Evolutionary conservation across 2,329 filamentous ascomycete species (phyloP), one percentile per base, ranked within the genome.

Genomic region (Calonectria crousiana): DNA sequence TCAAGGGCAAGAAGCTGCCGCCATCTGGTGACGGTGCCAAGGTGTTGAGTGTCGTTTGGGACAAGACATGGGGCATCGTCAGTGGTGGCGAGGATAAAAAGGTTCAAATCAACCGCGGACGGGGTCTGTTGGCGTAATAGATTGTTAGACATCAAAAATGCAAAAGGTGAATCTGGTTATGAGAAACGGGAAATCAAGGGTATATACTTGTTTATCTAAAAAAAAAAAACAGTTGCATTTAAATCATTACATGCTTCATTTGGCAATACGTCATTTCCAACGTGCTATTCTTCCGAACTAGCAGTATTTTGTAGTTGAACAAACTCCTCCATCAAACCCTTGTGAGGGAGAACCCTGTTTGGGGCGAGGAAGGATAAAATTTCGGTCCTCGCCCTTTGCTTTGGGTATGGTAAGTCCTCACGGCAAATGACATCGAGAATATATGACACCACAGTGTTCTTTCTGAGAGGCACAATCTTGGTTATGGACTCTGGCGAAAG

Each of bases 11-110:
- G 82, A 91, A 92, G 81, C 91, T 90, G 81, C 89, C 89, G 20
- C 88, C 92, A 51, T 93, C 92, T 10, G 96, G 96, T 2, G 95
- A 97, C 74, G 95, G 95, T 30, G 91, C 93, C 75, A 98, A 98
- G 90, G 95, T 99, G 64, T 95, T 98, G 84, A 91, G 92, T 41
- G 94, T 98, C 6, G 90, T 89, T 73, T 99, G 97, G 97, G 95
- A 98, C 84, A 88, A 89, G 83, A 91, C 92, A 9, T 92, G 97
- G 82, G 97, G 97, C 1, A 96, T 99, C 83, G 94, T 98, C 56
- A 97, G 95, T 81, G 95, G 89, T 53, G 95, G 96, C 20, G 96
- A 98, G 89, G 97, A 99, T 83, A 98, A 97, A 87, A 93, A 92
- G 87, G 93, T 99, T 80, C 97, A 99, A 88, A 92, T 99, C 74